Evolutionary conservation across 2,329 filamentous ascomycete species (phyloP).

Genomic region (Cadophora sp.): DNA sequence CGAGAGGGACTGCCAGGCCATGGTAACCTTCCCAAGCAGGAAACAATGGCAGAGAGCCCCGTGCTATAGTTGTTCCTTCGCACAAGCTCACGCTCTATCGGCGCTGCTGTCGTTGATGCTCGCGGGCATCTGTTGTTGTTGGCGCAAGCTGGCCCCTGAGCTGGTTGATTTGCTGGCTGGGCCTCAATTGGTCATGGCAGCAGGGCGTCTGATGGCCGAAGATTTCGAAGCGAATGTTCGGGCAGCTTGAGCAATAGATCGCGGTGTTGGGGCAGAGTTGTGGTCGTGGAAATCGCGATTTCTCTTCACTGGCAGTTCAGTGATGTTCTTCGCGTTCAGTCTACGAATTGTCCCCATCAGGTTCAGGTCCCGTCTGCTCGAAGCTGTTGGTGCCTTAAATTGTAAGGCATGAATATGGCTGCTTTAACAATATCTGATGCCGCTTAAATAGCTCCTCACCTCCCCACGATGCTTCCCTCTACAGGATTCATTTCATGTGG

Average conservation of each 20-base stretch:
- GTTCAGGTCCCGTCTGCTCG: background rate
- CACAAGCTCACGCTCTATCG: slow-evolving; percentile 24
- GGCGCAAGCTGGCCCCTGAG: slow-evolving; percentile 15
- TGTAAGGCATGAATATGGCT: background rate
- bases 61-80: slow-evolving; percentile 2
- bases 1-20: slow-evolving; percentile 76
- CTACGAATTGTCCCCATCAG: background rate
- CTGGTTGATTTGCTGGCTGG: background rate
- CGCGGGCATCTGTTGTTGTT: slow-evolving; percentile 19
- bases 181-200: slow-evolving; percentile 12
- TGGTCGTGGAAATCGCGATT: slow-evolving; percentile 12
- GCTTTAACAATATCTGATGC: slow-evolving; percentile 56
- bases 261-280: no score
- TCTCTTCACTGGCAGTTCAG: background rate
- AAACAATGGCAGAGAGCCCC: background rate
- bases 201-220: background rate
- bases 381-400: background rate
- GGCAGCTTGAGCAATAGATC: slow-evolving; percentile 1
- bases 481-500: no score
- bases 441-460: slow-evolving; percentile 68
- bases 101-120: slow-evolving; percentile 22
- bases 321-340: slow-evolving; percentile 1
- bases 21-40: slow-evolving; percentile 43
- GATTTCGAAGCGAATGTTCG: background rate
- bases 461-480: slow-evolving; percentile 53